Evolutionary conservation across 2,329 filamentous ascomycete genomes (phyloP).

Genomic region (Dactylellina leptospora): DNA sequence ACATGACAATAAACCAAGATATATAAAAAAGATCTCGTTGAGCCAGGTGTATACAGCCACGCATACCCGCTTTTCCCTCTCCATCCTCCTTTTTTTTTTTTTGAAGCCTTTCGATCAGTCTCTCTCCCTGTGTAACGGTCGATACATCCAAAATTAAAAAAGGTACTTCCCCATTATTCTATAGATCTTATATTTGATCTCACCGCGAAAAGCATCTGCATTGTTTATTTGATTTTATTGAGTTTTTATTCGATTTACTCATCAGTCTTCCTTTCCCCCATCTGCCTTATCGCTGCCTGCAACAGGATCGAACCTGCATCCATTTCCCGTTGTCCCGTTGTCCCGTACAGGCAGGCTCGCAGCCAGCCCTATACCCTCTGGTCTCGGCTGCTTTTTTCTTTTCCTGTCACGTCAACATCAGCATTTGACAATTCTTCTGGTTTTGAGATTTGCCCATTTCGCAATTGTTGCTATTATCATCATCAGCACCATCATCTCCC

Average conservation of each 20-base stretch:
- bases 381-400: slow-evolving; percentile 18
- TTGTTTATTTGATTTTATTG: not conserved
- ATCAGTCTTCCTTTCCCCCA: slow-evolving; percentile 9
- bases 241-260: slow-evolving; percentile 26
- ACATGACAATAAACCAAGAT: no score
- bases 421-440: slow-evolving; percentile 6
- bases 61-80: slow-evolving; percentile 23
- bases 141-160: not conserved
- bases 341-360: slow-evolving; percentile 15
- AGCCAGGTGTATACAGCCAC: slow-evolving; percentile 3
- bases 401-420: slow-evolving; percentile 18
- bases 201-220: no score
- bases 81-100: slow-evolving; percentile 20
- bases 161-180: not conserved
- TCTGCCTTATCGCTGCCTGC: slow-evolving; percentile 7
- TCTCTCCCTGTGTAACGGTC: slow-evolving; percentile 16
- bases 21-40: no score
- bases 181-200: not conserved
- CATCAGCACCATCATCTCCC: not conserved
- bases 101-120: no score
- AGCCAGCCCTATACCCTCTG: slow-evolving; percentile 30
- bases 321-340: slow-evolving; percentile 14
- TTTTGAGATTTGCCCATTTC: slow-evolving; percentile 7
- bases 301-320: slow-evolving; percentile 36
- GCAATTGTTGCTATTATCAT: slow-evolving; percentile 16